Conservation (phyloP, 2,329 filamentous ascomycete species). For the Xylaria sp. region DNA sequence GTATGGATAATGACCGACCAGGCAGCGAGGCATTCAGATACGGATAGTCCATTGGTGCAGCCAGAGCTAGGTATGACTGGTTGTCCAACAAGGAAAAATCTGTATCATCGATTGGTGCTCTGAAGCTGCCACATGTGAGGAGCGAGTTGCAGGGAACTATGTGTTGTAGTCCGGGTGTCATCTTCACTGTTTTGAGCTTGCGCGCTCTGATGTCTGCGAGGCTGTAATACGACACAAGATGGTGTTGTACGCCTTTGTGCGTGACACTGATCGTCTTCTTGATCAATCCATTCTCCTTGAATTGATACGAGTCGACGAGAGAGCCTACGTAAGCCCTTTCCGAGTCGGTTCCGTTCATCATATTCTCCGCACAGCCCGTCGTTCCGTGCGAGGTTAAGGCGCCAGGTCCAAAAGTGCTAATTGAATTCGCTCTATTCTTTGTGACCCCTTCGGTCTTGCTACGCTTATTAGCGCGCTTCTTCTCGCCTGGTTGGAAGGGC, state of each 20-base stretch:
- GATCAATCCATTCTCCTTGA: constrained; percentile 82
- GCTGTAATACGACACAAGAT: constrained; percentile 89
- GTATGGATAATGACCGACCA: constrained; percentile 40
- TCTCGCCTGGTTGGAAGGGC: constrained; percentile 82
- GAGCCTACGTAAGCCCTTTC: constrained; percentile 73
- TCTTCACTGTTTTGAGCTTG: constrained; percentile 65
- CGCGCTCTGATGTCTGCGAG: constrained; percentile 75
- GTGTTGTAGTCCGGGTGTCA: constrained; percentile 60
- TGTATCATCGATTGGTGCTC: constrained; percentile 69
- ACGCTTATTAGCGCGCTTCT: constrained; percentile 83
- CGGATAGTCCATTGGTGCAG: not conserved
- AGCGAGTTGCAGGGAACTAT: constrained; percentile 68
- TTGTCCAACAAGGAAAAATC: constrained; percentile 32
- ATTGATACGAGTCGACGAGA: constrained; percentile 87
- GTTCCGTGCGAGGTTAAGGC: not conserved
- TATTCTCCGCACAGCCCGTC: not conserved
- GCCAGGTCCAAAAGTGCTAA: constrained; percentile 23
- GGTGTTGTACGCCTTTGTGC: constrained; percentile 78
- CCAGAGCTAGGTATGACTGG: not conserved
- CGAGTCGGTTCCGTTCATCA: constrained; percentile 15
- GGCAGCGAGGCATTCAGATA: not conserved
- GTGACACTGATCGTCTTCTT: constrained; percentile 93
- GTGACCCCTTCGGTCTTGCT: constrained; percentile 58
- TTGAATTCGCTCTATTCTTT: constrained; percentile 49
- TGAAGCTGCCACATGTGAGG: constrained; percentile 72